phyloP scores from a whole-genome alignment of 345 rosid species.

The Schrenkiella parvula region DNA sequence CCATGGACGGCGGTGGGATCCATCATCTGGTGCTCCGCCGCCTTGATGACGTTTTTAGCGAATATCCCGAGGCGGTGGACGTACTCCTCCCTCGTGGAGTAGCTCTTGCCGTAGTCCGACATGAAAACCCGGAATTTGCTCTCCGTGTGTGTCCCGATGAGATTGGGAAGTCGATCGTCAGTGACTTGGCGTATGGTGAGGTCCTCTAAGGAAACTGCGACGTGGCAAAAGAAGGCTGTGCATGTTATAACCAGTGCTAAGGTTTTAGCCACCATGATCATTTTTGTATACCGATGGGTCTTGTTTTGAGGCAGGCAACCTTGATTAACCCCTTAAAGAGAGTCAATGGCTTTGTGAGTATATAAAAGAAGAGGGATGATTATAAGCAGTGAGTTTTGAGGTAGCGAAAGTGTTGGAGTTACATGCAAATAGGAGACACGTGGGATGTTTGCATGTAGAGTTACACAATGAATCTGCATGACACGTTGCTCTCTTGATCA shows the following conservation, averaged over 20 bases:
- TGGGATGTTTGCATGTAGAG: constrained; percentile 32
- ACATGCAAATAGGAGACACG: constrained; percentile 26
- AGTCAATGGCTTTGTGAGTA: neutral
- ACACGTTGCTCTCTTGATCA: constrained; percentile 6
- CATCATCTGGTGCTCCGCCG: constrained; percentile 71
- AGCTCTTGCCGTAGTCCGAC: constrained; percentile 49
- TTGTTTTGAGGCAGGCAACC: constrained; percentile 7
- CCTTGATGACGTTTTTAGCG: constrained; percentile 61
- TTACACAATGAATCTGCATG: neutral
- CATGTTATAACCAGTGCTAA: constrained; percentile 21
- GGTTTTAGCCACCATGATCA: constrained; percentile 28
- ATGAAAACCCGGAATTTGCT: constrained; percentile 52
- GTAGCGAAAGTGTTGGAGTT: constrained; percentile 24
- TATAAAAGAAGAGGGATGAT: neutral
- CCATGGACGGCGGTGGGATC: constrained; percentile 83
- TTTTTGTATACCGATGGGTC: constrained; percentile 4
- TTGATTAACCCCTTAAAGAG: neutral
- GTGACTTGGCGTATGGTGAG: constrained; percentile 50
- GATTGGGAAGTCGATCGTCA: constrained; percentile 18
- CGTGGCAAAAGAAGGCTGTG: constrained; percentile 9
- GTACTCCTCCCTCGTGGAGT: constrained; percentile 61
- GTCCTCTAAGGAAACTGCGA: constrained; percentile 21
- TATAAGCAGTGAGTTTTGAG: neutral
- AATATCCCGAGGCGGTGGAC: constrained; percentile 65
- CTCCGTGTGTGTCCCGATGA: constrained; percentile 45